Evolutionary conservation across 1,139 yeast genomes (phyloP), one percentile per base, ranked within the genome.

Genomic region (Blastobotrys niveus): DNA sequence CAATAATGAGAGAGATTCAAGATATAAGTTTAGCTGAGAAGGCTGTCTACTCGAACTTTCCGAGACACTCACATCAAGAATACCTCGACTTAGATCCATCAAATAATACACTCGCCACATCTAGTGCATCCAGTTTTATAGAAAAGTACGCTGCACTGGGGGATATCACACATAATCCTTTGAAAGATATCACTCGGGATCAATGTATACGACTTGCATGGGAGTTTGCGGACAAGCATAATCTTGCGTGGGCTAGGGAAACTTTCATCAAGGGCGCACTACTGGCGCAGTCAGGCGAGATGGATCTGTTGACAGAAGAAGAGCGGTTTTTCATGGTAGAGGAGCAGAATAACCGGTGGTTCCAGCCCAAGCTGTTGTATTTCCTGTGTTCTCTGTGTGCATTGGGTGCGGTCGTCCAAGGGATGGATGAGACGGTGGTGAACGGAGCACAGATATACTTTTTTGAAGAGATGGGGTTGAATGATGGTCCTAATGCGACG

Each of bases 371-470:
- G 27, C 75, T 76, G 49, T 70, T 86, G 56, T 65, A 80, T 52
- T 76, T 72, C 52, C 79, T 85, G 45, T 76, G 83, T 46, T 73
- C 83, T n/a, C 75, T 85, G 61, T 82, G 89, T 34, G 83, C 95
- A 3, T 76, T 85, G 79, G 87, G 93, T 44, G 95, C 95, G 17
- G 85, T 89, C 5, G 89, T 87, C 30, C 95, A 86, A 63, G 95
- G 95, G 58, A 85, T 87, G 87, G 95, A 86, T 62, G 95, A 86
- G 62, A 74, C 93, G 1, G 95, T 85, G 20, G 75, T 83, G 48
- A 84, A 85, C 57, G 95, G 95, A 52, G 95, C 95, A 7, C 76
- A 80, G 46, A 66, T 84, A 39, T 81, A 78, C 59, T 84, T 80
- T 63, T 87, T 89, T 5, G 54, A 57, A 2, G 70, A 67, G 38